phyloP scores from a whole-genome alignment of 2,329 filamentous ascomycete species.

The Diaporthe caulivora region DNA sequence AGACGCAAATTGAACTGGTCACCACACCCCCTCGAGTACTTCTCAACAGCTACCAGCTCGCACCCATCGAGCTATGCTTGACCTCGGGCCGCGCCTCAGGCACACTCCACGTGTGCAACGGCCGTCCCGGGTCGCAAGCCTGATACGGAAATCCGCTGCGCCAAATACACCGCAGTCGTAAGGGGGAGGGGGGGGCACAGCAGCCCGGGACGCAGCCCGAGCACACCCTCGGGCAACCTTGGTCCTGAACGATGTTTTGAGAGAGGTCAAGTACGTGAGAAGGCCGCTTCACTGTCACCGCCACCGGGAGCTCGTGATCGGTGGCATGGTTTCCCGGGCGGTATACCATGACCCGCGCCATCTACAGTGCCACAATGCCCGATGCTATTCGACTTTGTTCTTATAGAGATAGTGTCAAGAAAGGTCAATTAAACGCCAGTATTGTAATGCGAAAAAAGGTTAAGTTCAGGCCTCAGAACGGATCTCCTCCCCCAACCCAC shows the following conservation, averaged over 20 bases:
- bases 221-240: too few species aligned
- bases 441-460: constrained; percentile 38
- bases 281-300: not conserved
- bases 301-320: not conserved
- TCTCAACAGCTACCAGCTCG: not conserved
- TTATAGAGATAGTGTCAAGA: not conserved
- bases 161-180: not conserved
- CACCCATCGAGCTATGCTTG: not conserved
- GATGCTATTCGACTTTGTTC: too few species aligned
- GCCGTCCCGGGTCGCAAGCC: not conserved
- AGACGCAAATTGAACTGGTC: not conserved
- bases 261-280: too few species aligned
- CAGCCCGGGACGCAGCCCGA: too few species aligned
- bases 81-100: not conserved
- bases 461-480: constrained; percentile 12
- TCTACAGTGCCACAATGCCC: not conserved
- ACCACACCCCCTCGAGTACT: too few species aligned
- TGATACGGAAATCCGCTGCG: not conserved
- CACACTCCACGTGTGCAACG: not conserved
- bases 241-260: too few species aligned
- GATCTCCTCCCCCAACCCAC: constrained; percentile 5
- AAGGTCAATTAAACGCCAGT: constrained; percentile 43
- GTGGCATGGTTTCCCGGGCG: not conserved
- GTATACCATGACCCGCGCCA: not conserved
- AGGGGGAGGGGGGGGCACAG: too few species aligned